phyloP scores from a whole-genome alignment of 768 basidiomycete species.

The Russula vinacea region DNA sequence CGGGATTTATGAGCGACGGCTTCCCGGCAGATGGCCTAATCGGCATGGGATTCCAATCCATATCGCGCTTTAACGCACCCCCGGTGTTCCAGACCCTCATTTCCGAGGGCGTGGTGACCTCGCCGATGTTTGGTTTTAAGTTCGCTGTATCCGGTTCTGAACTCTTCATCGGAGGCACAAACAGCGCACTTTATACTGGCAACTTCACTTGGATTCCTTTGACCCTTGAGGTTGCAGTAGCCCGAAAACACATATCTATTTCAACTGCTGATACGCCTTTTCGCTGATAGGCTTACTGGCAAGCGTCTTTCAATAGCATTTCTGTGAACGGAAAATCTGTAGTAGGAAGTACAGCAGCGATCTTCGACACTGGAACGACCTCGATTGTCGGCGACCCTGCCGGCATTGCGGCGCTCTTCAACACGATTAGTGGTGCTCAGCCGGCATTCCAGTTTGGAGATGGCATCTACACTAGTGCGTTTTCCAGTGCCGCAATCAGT shows the following conservation, averaged over 20 bases:
- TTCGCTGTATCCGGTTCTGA: constrained; percentile 45
- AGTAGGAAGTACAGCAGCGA: constrained; percentile 21
- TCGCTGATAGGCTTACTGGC: constrained; percentile 19
- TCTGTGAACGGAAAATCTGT: constrained; percentile 30
- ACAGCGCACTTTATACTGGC: constrained; percentile 17
- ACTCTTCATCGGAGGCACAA: constrained; percentile 28
- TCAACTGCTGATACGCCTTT: neutral
- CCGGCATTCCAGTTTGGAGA: neutral
- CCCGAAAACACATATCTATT: neutral
- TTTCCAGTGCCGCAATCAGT: neutral
- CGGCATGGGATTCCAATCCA: constrained; percentile 39
- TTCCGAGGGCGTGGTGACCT: constrained; percentile 36
- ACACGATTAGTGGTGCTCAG: constrained; percentile 1
- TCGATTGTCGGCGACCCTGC: constrained; percentile 31
- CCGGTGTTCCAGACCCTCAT: constrained; percentile 44
- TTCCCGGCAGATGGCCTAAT: constrained; percentile 44
- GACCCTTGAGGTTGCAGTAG: neutral
- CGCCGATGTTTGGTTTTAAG: constrained; percentile 49
- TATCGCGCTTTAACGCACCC: constrained; percentile 31
- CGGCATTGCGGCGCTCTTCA: neutral
- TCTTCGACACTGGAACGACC: constrained; percentile 38
- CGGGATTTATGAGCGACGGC: constrained; percentile 31
- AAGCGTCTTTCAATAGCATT: constrained; percentile 32
- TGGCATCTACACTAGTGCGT: constrained; percentile 11
- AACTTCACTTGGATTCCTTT: constrained; percentile 21